Percentiles rank a stretch among this genome's conserved stretches.
phyloP scores from a whole-genome alignment of 2,329 filamentous ascomycete genomes.

The Botrytis elliptica region DNA sequence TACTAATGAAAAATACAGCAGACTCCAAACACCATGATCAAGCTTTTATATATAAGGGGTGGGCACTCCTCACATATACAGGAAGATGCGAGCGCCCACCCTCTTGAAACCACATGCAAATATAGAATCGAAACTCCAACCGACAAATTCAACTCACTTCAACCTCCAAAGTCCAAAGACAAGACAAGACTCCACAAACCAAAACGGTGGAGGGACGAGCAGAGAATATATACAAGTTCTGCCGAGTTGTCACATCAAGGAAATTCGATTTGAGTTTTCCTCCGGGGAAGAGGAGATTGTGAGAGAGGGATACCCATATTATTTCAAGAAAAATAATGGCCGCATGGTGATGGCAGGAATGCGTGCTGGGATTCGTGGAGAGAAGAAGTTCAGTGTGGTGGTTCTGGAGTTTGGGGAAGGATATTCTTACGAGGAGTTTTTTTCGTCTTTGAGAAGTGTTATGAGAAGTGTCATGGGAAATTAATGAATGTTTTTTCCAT shows the following conservation, averaged over 20 bases:
- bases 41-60: background rate
- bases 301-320: background rate
- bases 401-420: too few relatives aligned
- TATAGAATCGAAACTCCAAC: background rate
- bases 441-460: background rate
- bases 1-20: background rate
- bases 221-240: background rate
- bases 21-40: background rate
- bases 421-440: too few relatives aligned
- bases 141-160: background rate
- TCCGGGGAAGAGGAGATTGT: background rate
- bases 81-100: background rate
- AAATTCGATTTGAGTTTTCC: background rate
- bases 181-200: background rate
- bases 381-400: background rate
- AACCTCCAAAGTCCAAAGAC: fast-evolving
- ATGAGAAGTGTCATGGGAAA: too few relatives aligned
- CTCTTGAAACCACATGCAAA: background rate
- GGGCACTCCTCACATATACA: background rate
- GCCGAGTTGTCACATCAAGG: background rate
- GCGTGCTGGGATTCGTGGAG: background rate
- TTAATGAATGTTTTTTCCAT: too few relatives aligned
- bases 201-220: background rate
- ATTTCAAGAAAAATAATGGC: background rate
- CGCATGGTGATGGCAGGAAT: background rate